Conservation (phyloP, 768 basidiomycete genomes). For the Pisolithus tinctorius region DNA sequence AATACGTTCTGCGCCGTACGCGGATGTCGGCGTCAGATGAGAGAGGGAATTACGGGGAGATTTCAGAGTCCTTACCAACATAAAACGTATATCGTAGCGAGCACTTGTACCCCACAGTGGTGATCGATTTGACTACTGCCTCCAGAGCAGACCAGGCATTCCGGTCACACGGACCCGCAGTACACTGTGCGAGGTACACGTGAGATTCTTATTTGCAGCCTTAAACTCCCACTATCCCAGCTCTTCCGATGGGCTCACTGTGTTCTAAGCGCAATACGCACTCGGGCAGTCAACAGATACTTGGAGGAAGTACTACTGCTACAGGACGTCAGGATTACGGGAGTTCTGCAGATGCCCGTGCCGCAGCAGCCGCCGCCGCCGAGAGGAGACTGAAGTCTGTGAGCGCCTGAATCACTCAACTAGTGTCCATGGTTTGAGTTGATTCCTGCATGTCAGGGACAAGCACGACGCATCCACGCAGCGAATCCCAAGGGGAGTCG, state of each 20-base stretch:
- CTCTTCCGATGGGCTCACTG: constrained; percentile 44
- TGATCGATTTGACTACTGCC: no score
- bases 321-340: constrained; percentile 15
- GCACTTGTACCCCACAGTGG: background rate
- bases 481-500: constrained; percentile 41
- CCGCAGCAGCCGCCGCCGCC: constrained; percentile 57
- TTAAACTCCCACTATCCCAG: no score
- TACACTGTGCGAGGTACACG: no score
- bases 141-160: no score
- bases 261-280: constrained; percentile 46
- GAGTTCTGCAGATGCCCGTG: constrained; percentile 37
- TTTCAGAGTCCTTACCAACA: constrained; percentile 25
- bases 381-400: constrained; percentile 54
- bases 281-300: constrained; percentile 42
- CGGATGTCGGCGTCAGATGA: constrained; percentile 16
- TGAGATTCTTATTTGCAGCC: no score
- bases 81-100: constrained; percentile 9
- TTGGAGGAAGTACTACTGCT: constrained; percentile 31
- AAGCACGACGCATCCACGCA: constrained; percentile 35
- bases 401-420: constrained; percentile 19
- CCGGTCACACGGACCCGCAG: no score
- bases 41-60: constrained; percentile 40
- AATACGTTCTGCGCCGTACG: constrained; percentile 17
- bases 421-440: constrained; percentile 14
- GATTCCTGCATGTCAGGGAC: constrained; percentile 27